Evolutionary conservation across 192 early-diverging fungal genomes (phyloP).

Genomic region (Backusella westeae): DNA sequence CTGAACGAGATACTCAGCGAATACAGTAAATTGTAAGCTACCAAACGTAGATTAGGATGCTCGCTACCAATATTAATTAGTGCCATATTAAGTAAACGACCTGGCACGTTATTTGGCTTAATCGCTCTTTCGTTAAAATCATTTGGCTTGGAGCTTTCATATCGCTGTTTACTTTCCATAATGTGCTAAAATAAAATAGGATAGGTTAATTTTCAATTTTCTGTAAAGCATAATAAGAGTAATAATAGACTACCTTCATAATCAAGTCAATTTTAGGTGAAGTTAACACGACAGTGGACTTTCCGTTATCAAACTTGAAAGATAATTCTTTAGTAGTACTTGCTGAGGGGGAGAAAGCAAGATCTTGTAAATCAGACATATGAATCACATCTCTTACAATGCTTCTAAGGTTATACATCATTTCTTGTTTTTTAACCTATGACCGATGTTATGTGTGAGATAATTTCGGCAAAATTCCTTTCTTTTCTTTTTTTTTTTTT

Average conservation of each 20-base stretch:
- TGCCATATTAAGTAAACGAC: constrained; percentile 88
- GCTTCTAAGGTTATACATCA: constrained; percentile 62
- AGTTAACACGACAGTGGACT: constrained; percentile 59
- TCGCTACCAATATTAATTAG: constrained; percentile 81
- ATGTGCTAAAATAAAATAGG: constrained; percentile 53
- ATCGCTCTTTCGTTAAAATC: constrained; percentile 64
- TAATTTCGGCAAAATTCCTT: neutral
- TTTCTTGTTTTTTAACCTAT: constrained; percentile 59
- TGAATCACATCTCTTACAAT: constrained; percentile 85
- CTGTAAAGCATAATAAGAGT: neutral
- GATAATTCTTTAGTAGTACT: constrained; percentile 42
- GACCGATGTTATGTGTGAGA: neutral
- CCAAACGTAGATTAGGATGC: constrained; percentile 70
- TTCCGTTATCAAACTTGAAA: constrained; percentile 66
- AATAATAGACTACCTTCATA: neutral
- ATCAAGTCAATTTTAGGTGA: constrained; percentile 68
- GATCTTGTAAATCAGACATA: constrained; percentile 47
- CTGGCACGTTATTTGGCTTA: constrained; percentile 83
- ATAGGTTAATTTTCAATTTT: neutral
- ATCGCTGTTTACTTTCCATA: constrained; percentile 64
- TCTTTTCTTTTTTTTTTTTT: neutral
- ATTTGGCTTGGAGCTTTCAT: constrained; percentile 57
- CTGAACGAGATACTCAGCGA: constrained; percentile 74
- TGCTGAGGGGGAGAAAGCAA: constrained; percentile 7
- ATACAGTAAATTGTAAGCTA: constrained; percentile 87